phyloP scores from a whole-genome alignment of 208 protist genomes.

The Acanthamoeba sp. region DNA sequence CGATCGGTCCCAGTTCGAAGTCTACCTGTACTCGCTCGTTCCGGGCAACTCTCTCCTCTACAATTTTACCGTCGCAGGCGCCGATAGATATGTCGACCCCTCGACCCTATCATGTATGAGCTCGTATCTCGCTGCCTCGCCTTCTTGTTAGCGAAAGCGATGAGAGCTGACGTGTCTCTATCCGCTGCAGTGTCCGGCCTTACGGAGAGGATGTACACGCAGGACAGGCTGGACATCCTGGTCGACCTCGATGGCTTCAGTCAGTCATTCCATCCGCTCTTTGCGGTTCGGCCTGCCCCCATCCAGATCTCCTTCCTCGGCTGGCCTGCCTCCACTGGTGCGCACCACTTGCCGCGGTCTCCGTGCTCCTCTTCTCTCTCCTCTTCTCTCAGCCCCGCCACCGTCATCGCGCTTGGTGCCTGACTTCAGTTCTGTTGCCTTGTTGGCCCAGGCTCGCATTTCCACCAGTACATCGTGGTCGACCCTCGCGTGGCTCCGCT shows the following conservation, averaged over 20 bases:
- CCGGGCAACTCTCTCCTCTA: background rate
- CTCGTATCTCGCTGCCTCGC: too few species aligned
- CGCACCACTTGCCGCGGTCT: too few species aligned
- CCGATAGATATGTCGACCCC: background rate
- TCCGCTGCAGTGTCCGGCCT: background rate
- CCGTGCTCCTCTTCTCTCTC: too few species aligned
- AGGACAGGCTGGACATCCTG: slow-evolving; percentile 23
- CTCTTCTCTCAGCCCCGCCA: too few species aligned
- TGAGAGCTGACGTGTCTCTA: background rate
- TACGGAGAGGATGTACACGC: background rate
- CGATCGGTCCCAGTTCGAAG: slow-evolving; percentile 24
- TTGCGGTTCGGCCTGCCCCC: background rate
- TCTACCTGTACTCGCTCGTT: background rate
- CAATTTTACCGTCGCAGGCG: background rate
- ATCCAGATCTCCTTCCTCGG: slow-evolving; percentile 50
- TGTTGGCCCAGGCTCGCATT: background rate
- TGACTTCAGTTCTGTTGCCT: background rate
- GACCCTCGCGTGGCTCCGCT: background rate
- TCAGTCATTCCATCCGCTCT: background rate
- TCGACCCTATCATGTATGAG: background rate
- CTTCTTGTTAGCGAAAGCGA: too few species aligned
- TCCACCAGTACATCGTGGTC: slow-evolving; percentile 52
- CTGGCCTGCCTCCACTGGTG: slow-evolving; percentile 48
- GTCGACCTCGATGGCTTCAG: slow-evolving; percentile 3
- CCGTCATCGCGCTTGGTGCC: too few species aligned